Evolutionary conservation across 2,329 filamentous ascomycete genomes (phyloP), one percentile per base, ranked within the genome.

Genomic region (Ascochyta clinopodiicola): DNA sequence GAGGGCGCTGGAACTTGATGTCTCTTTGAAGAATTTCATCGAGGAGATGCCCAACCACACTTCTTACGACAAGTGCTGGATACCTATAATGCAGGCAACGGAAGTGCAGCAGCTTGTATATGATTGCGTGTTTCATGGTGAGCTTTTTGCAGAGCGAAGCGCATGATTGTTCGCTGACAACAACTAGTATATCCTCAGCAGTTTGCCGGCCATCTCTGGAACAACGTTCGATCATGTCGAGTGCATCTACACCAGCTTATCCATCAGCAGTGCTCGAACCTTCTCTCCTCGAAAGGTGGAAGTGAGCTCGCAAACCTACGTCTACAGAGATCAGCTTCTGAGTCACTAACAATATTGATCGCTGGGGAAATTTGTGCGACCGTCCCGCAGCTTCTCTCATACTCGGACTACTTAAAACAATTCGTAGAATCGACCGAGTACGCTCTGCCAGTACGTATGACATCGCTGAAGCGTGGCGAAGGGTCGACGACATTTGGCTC

Each of bases 131-230:
- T 71, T 64, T 31, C 61, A 71, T 32, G 46, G 66, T 63, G 44
- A 36, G 50, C 17, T 12, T 4, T 6, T 4, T 10, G 25, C 27
- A n/a, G 2, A 6, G 31, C 6, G 12, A 27, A 6, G 3, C 13
- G 21, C 7, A 12, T 36, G 3, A 12, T 17, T 6, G 4, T 27
- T 35, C 2, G 49, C 54, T 59, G 32, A 61, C 34, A 6, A 19
- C 17, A 8, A 8, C 3, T 31, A 64, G 61, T 63, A 12, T 67
- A 68, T 29, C 57, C 61, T 8, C 57, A 57, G 37, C 61, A 57
- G 4, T 62, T 67, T 13, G 59, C 62, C 1, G 65, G 66, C 13
- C 64, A 67, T 47, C 36, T 69, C 2, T 70, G 65, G 68, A 71
- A 71, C 43, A 68, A 63, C 19, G 44, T 66, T 9, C 64, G 67